These are phyloP conservation scores for Arthrobotrys conoides DNA, from an alignment of 2,329 filamentous ascomycete genomes.

Conservation along the genomic window DNA sequence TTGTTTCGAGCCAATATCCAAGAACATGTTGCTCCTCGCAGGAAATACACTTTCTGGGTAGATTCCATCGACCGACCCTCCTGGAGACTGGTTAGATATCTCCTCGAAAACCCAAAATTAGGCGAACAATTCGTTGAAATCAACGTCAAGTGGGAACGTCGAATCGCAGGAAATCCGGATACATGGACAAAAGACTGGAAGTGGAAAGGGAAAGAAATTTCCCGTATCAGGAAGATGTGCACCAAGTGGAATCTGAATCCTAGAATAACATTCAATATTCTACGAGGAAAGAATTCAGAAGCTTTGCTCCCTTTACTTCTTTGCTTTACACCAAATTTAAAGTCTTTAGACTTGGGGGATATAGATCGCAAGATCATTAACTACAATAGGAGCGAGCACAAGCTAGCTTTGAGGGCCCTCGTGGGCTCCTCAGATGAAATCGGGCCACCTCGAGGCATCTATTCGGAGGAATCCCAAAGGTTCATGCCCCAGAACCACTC, in stretches of 20 bases:
- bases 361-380: neutral
- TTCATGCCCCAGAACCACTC: neutral
- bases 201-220: slow-evolving; percentile 12
- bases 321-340: slow-evolving; percentile 13
- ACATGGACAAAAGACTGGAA: slow-evolving; percentile 19
- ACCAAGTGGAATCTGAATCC: neutral
- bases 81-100: slow-evolving; percentile 12
- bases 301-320: slow-evolving; percentile 25
- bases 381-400: too few species aligned
- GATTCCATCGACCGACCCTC: slow-evolving; percentile 17
- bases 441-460: too few species aligned
- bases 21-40: neutral
- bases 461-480: too few species aligned
- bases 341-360: neutral
- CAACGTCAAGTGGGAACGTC: slow-evolving; percentile 15
- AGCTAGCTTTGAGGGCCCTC: too few species aligned
- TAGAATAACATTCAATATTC: neutral
- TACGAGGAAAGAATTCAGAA: slow-evolving; percentile 28
- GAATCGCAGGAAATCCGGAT: too few species aligned
- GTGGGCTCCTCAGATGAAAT: too few species aligned
- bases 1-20: slow-evolving; percentile 24
- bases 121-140: slow-evolving; percentile 19
- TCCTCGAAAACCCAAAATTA: slow-evolving; percentile 26
- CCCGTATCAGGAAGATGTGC: neutral
- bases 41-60: slow-evolving; percentile 34